Base-by-base conservation (phyloP, 768 basidiomycete genomes). In the Hericium coralloides region DNA sequence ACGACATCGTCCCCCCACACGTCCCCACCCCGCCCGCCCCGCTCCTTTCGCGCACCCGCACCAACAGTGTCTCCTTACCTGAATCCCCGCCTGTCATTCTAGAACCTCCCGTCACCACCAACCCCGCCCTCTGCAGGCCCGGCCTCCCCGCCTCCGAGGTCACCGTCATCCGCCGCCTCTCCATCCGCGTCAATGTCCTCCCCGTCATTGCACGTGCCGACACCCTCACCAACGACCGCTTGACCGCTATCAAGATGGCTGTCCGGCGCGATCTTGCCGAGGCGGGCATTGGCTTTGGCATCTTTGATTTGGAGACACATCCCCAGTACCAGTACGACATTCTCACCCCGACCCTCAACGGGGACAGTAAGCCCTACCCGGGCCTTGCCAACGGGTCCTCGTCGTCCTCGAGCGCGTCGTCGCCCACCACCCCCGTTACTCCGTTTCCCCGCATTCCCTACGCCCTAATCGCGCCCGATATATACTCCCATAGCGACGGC, bases 201-300 rank as follows among this genome's bases (percentile, higher is more conserved):
- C 91, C 91, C 59, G 87, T 93, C 65, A 80, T 93, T 61, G 84
- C 89, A 60, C 80, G 85, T 59, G 88, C 89, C 25, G 91, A 93
- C 74, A 76, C 81, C 59, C 77, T 93, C 61, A 87, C 87, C 53
- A 88, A 87, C 70, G 88, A 92, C 67, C 84, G 89, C 62, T 79
- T 93, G 58, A 79, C 82, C 53, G 83, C 82, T 60, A 81, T 92
- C 69, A 91, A 91, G 72, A 71, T 83, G 66, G 90, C 89, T 60
- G 80, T 93, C 66, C 82, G 88, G 63, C 73, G 84, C 66, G 89
- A 91, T 72, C 78, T 92, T 49, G 89, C 89, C 41, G 85, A 87
- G 62, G 86, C 87, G 50, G 90, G 89, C 58, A 91, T 92, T 67
- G 89, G 88, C 58, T 92, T 92, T 70, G 89, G 90, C 64, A 90